Evolutionary conservation across 208 protist genomes (phyloP), one percentile per base, ranked within the genome.

Genomic region (Trypanosoma platydactyli): DNA sequence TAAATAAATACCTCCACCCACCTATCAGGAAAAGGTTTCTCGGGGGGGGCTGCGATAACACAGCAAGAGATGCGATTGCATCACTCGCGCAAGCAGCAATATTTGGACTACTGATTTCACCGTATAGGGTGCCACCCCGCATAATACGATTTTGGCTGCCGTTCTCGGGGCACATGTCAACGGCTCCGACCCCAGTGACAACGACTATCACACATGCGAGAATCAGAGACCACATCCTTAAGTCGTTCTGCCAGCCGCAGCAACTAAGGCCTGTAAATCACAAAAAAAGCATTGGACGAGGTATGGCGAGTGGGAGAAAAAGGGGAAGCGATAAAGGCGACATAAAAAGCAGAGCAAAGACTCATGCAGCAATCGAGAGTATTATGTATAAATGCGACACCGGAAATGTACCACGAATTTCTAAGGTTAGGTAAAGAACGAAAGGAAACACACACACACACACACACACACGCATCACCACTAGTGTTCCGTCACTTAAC

Each of bases 1-100:
- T 57, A 35, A 73, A 68, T 2, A 76, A 12, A 70, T 80, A 91
- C 6, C 27, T 64, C 84, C 84, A 91, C 7, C 65, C 73, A 18
- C 42, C 62, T 22, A 66, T 64, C 20, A 56, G 68, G 4, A 75
- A 61, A 38, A 77, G 71, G 49, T 56, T 74, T n/a, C 76, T 62
- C 54, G 58, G 24, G 15, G 62, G 44, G 3, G 69, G 66, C 13
- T 11, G 25, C 1, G 22, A 27, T 41, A 58, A n/a, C 1, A 75
- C 54, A 1, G 50, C 49, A 20, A 74, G 35, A 40, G 75, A 56
- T 22, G 24, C 29, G 27, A 3, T 5, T 6, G 18, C 64, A 58
- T 48, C 58, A 54, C 25, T 61, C 38, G 25, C n/a, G 44, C 62
- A 53, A 1, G 22, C 5, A 12, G 1, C 9, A 5, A 9, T 53